Conservation (phyloP, 257 asterid species). For the Solanum bulbocastanum region DNA sequence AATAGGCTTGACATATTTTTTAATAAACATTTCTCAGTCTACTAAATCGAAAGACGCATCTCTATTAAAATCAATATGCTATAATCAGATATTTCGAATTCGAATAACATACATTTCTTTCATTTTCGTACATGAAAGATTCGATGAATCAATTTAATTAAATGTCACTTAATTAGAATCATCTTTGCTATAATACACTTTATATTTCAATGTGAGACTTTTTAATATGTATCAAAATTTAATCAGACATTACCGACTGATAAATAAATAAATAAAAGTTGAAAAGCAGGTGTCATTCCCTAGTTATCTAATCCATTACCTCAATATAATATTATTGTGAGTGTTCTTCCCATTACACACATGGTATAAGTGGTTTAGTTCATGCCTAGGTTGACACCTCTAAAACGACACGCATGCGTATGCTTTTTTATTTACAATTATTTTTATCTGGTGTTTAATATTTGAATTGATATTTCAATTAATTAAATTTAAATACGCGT, state of each 20-base stretch:
- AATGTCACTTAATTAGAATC: too few species aligned
- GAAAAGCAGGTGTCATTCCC: not conserved
- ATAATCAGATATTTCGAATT: too few species aligned
- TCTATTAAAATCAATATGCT: too few species aligned
- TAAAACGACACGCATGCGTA: not conserved
- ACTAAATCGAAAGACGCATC: not conserved
- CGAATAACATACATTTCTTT: too few species aligned
- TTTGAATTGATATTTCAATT: rapidly evolving
- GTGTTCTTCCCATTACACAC: not conserved
- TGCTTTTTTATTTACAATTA: not conserved
- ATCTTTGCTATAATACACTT: not conserved
- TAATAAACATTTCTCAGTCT: not conserved
- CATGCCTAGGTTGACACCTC: not conserved
- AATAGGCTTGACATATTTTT: not conserved
- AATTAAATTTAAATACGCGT: rapidly evolving
- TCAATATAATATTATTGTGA: not conserved
- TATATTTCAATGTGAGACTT: too few species aligned
- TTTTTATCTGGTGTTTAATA: not conserved
- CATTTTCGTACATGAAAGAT: not conserved
- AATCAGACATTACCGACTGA: too few species aligned
- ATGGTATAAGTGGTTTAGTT: not conserved
- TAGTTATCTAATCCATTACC: not conserved
- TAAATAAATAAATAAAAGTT: too few species aligned
- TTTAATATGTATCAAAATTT: too few species aligned
- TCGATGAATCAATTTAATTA: not conserved